These are phyloP conservation scores for Pezicula carpinea DNA, from an alignment of 2,329 filamentous ascomycete species.

Conservation along the genomic window DNA sequence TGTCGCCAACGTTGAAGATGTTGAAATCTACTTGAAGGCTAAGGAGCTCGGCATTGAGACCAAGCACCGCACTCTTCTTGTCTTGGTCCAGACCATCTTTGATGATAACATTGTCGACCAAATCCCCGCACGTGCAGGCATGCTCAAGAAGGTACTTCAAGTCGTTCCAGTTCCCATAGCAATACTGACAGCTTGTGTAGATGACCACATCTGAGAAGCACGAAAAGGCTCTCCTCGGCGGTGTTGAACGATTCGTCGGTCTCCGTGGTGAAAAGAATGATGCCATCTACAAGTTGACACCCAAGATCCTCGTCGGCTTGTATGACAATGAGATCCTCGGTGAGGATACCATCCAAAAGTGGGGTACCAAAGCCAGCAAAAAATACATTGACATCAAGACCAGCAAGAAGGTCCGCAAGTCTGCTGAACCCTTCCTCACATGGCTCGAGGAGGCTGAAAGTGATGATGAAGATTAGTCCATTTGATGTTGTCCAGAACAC, in stretches of 20 bases:
- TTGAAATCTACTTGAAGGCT: conserved; percentile 93
- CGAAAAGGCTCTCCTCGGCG: conserved; percentile 91
- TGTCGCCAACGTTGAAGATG: conserved; percentile 75
- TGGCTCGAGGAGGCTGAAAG: conserved; percentile 88
- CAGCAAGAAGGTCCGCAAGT: conserved; percentile 94
- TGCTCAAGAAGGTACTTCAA: conserved; percentile 81
- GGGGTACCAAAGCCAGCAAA: conserved; percentile 95
- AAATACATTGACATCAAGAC: conserved; percentile 89
- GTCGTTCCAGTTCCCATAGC: background rate
- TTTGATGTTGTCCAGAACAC: background rate
- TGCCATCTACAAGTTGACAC: conserved; percentile 71
- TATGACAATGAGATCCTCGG: conserved; percentile 87
- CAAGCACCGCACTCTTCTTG: conserved; percentile 90
- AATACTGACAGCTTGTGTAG: conserved; percentile 33
- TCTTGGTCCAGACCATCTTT: conserved; percentile 91
- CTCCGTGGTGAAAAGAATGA: conserved; percentile 69
- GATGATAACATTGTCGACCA: conserved; percentile 85
- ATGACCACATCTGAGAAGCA: conserved; percentile 88
- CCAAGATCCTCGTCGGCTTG: conserved; percentile 82
- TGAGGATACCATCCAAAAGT: conserved; percentile 84
- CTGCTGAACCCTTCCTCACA: conserved; percentile 86
- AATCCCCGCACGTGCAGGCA: conserved; percentile 74
- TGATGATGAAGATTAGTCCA: conserved; percentile 48
- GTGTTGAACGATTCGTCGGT: conserved; percentile 86
- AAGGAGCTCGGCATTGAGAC: conserved; percentile 90